A percentile compares a stretch with the other conserved stretches of the same genome.
Conservation (phyloP, 2,329 filamentous ascomycete species). For the Aurifilum marmelostoma region DNA sequence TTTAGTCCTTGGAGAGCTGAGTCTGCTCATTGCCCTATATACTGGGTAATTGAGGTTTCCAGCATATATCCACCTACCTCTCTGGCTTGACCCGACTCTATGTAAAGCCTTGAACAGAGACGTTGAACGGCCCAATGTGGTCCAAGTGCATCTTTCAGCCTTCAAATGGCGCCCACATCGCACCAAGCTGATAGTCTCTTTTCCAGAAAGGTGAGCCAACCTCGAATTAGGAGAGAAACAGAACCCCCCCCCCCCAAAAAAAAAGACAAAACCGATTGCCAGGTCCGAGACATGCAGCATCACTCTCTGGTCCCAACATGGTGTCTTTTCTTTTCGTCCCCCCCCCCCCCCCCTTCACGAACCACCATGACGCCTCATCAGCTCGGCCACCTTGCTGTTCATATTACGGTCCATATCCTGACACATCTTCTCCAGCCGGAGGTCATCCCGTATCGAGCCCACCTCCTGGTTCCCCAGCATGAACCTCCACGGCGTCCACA, state of each 20-base stretch:
- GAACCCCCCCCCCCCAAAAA: too few relatives aligned
- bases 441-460: conserved; percentile 20
- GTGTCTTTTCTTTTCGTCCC: too few relatives aligned
- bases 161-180: neutral
- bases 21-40: neutral
- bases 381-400: conserved; percentile 17
- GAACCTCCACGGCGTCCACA: conserved; percentile 21
- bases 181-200: neutral
- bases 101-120: neutral
- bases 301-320: neutral
- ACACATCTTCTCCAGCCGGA: conserved; percentile 42
- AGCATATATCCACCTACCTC: neutral
- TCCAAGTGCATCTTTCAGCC: neutral
- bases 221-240: too few relatives aligned
- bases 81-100: neutral
- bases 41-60: neutral
- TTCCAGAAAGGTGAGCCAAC: neutral
- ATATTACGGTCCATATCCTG: conserved; percentile 26
- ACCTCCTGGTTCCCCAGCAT: conserved; percentile 24
- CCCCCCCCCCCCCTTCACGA: neutral
- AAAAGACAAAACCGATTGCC: too few relatives aligned
- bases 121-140: too few relatives aligned
- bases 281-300: neutral
- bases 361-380: neutral
- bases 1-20: neutral